Conservation (phyloP, 176 grass and related monocot genomes). For the Puya raimondii region DNA sequence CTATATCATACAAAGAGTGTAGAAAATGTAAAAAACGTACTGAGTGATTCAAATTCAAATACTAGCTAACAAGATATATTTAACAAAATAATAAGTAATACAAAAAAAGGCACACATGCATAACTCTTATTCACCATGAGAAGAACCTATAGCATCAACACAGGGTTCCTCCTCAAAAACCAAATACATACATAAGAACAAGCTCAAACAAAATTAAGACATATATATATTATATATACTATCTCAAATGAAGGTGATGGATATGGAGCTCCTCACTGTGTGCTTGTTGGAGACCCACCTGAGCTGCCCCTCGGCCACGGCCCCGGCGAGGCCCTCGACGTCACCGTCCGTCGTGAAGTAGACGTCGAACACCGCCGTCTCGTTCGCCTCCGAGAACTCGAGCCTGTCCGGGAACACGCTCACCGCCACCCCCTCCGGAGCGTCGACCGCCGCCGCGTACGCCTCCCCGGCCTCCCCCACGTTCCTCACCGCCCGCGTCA, state of each 20-base stretch:
- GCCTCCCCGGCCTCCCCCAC: neutral
- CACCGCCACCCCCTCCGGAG: neutral
- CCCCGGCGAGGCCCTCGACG: neutral
- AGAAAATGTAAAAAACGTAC: too few species aligned
- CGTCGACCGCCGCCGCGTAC: neutral
- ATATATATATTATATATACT: neutral
- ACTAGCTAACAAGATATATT: too few species aligned
- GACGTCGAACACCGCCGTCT: neutral
- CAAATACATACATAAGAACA: neutral
- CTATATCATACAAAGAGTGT: too few species aligned
- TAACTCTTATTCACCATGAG: too few species aligned
- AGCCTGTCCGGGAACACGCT: neutral
- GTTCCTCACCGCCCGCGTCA: conserved; percentile 4
- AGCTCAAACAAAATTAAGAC: neutral
- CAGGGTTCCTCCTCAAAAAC: too few species aligned
- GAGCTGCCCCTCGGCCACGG: neutral
- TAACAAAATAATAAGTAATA: too few species aligned
- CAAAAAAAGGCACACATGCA: too few species aligned
- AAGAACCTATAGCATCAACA: too few species aligned
- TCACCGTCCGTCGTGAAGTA: neutral
- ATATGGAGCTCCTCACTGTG: conserved; percentile 1
- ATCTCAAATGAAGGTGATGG: neutral
- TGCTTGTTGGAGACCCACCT: conserved; percentile 9
- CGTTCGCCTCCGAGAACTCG: neutral
- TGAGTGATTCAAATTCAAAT: too few species aligned